Base-by-base conservation (phyloP, 192 early-diverging fungal species). In the Podila epicladia region DNA sequence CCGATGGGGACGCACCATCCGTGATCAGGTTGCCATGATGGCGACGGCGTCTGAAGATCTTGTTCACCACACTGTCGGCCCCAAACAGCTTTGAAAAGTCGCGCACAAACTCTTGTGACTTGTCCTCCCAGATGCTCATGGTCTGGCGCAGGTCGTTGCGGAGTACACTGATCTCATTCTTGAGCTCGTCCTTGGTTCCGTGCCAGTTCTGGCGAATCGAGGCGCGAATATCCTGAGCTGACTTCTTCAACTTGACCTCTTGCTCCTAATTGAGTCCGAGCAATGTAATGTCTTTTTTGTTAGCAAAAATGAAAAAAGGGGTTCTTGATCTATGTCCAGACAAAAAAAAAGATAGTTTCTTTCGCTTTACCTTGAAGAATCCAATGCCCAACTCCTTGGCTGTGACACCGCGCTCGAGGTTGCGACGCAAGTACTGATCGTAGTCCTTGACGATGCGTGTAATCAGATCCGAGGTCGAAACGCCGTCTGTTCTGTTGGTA, bases 381-480 rank as follows among this genome's bases (percentile, higher is more conserved):
- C 90, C 89, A 67, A 95, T 91, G 71, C 93, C 93, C 32, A 95
- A 86, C 19, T 95, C 94, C 80, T 92, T 94, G 57, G 92, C 89
- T 49, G 87, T 91, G 38, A 95, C 90, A 1, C 94, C 94, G 58
- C 94, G 88, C 82, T 94, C 93, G n/a, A 95, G 84, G 80, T 95
- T 95, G 58, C 94, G 87, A 70, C 93, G 85, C 64, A 95, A 82
- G 73, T 94, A 95, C 72, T 91, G 85, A 84, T 95, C 94, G 75
- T 95, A 95, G 72, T 95, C 93, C 60, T 90, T 88, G 20, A 95
- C 92, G 72, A 95, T 95, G 15, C 94, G 89, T 4, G 93, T 95
- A 65, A 95, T 95, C 35, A 95, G 72, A 64, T 95, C 94, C 0
- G 92, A 94, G 0, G 94, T 95, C 19, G 92, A 93, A 0, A 94